Evolutionary conservation across 345 rosid species (phyloP).

Genomic region (Ceriops zippeliana): DNA sequence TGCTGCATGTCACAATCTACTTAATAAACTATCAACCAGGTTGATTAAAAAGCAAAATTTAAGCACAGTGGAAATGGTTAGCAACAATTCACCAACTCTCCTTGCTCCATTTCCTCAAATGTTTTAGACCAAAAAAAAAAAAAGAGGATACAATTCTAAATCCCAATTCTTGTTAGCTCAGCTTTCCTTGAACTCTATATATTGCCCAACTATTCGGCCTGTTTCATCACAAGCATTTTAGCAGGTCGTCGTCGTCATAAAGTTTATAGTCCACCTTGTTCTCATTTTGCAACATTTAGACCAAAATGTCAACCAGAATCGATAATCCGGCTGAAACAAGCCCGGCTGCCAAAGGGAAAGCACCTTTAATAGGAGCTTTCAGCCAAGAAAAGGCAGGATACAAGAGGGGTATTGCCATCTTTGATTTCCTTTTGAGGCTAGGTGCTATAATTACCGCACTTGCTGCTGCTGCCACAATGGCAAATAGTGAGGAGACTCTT

Average conservation of each 20-base stretch:
- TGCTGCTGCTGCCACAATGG: conserved; percentile 60
- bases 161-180: background rate
- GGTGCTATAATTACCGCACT: conserved; percentile 47
- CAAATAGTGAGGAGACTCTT: conserved; percentile 57
- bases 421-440: conserved; percentile 67
- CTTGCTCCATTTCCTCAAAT: background rate
- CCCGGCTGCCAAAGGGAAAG: conserved; percentile 18
- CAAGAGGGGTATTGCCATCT: conserved; percentile 59
- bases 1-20: background rate
- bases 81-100: conserved; percentile 21
- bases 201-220: background rate
- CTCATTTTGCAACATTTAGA: background rate
- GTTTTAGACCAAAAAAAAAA: background rate
- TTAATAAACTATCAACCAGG: background rate
- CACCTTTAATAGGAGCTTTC: conserved; percentile 13
- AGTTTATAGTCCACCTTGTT: background rate
- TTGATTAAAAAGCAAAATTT: background rate
- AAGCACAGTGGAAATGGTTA: conserved; percentile 12
- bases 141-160: background rate
- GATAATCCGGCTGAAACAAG: conserved; percentile 18
- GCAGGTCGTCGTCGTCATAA: background rate
- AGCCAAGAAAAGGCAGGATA: conserved; percentile 24
- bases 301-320: conserved; percentile 10
- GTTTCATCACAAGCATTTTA: conserved; percentile 10
- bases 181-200: background rate